These are phyloP conservation scores for Begonia peltatifolia DNA, from an alignment of 306 rosid genomes.

Conservation along the genomic window DNA sequence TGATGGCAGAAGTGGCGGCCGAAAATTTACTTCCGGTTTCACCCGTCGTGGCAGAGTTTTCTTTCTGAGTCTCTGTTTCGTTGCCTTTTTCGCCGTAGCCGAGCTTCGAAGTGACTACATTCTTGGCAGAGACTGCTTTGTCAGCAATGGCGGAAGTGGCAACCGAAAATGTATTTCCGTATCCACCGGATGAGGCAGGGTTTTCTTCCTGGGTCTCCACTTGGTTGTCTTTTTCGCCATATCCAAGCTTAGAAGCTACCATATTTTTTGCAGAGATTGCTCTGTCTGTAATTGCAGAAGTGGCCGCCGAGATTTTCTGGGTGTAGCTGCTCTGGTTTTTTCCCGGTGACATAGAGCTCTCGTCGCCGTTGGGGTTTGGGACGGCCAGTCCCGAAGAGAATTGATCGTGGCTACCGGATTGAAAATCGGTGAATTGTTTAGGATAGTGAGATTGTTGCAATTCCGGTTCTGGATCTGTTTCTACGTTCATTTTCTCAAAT, in stretches of 20 bases:
- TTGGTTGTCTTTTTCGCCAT: constrained; percentile 5
- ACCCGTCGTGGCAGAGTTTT: too few relatives aligned
- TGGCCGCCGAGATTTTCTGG: constrained; percentile 3
- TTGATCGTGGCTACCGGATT: constrained; percentile 5
- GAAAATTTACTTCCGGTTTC: too few relatives aligned
- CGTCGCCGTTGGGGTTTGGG: too few relatives aligned
- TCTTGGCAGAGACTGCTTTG: too few relatives aligned
- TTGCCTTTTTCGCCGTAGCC: too few relatives aligned
- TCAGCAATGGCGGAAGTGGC: constrained; percentile 1
- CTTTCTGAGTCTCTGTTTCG: too few relatives aligned
- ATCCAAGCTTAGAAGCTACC: constrained; percentile 1
- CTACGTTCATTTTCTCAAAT: constrained; percentile 27
- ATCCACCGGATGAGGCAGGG: too few relatives aligned
- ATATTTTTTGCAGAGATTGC: neutral
- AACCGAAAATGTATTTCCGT: constrained; percentile 2
- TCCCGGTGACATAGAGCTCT: too few relatives aligned
- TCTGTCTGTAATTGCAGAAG: neutral
- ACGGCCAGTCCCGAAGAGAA: neutral
- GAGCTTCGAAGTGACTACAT: too few relatives aligned
- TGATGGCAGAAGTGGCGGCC: too few relatives aligned
- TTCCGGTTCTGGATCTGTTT: constrained; percentile 7
- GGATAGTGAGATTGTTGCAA: neutral
- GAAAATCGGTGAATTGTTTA: too few relatives aligned
- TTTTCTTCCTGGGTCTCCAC: neutral
- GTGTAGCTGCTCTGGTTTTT: neutral